Percentiles rank a stretch among this genome's conserved stretches.
Evolutionary conservation across 768 basidiomycete species (phyloP).

Genomic region (Porphyrellus cyaneotinctus): DNA sequence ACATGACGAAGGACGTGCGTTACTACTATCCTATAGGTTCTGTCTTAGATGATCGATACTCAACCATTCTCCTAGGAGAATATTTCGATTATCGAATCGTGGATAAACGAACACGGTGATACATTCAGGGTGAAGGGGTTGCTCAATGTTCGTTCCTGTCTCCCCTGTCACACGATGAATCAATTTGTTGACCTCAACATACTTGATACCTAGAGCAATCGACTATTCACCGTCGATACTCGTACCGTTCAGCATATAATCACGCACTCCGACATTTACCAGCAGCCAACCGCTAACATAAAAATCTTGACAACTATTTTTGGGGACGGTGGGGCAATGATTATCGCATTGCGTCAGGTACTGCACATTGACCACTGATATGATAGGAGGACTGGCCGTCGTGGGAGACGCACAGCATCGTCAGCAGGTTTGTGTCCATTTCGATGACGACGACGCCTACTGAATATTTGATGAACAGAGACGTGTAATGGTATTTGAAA

Average conservation of each 20-base stretch:
- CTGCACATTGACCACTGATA: background rate
- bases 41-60: background rate
- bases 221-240: slow-evolving; percentile 56
- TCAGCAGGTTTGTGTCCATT: slow-evolving; percentile 32
- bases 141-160: slow-evolving; percentile 34
- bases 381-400: slow-evolving; percentile 43
- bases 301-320: slow-evolving; percentile 40
- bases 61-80: slow-evolving; percentile 18
- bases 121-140: slow-evolving; percentile 43
- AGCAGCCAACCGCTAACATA: slow-evolving; percentile 46
- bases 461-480: slow-evolving; percentile 10
- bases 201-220: slow-evolving; percentile 22
- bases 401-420: slow-evolving; percentile 40
- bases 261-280: slow-evolving; percentile 49
- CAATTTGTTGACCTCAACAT: background rate
- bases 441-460: background rate
- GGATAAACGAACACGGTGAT: slow-evolving; percentile 46
- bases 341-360: no score
- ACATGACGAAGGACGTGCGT: slow-evolving; percentile 42
- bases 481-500: slow-evolving; percentile 27
- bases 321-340: slow-evolving; percentile 29
- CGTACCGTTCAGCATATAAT: slow-evolving; percentile 64
- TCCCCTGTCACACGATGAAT: background rate
- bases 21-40: background rate
- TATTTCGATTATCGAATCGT: slow-evolving; percentile 36